phyloP scores from a whole-genome alignment of 192 early-diverging fungal species.

The Neocallimastix lanati region DNA sequence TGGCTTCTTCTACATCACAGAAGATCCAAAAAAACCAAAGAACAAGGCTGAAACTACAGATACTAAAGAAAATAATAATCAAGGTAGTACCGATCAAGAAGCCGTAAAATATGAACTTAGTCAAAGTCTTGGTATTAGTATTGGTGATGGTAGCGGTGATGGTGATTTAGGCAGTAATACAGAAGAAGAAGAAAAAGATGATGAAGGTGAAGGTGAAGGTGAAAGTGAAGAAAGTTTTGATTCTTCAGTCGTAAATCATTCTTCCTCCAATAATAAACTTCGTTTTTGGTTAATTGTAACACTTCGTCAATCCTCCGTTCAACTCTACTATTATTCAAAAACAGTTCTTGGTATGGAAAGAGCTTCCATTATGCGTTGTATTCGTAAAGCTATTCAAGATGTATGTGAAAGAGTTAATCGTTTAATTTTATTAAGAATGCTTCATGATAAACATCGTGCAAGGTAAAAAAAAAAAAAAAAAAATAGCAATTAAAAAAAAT shows the following conservation, averaged over 20 bases:
- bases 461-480: conserved; percentile 17
- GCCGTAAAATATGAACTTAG: neutral
- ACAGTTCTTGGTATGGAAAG: conserved; percentile 23
- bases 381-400: conserved; percentile 29
- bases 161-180: neutral
- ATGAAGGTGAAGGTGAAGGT: neutral
- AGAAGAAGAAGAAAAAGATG: neutral
- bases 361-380: conserved; percentile 25
- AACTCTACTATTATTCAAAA: conserved; percentile 54
- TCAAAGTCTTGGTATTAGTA: neutral
- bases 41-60: conserved; percentile 16
- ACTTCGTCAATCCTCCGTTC: conserved; percentile 24
- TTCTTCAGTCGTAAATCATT: neutral
- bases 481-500: neutral
- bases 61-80: conserved; percentile 1
- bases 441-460: conserved; percentile 40
- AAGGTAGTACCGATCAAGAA: conserved; percentile 4
- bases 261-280: conserved; percentile 4
- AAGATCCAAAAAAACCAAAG: conserved; percentile 16
- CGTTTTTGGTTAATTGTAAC: conserved; percentile 48
- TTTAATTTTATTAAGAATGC: conserved; percentile 30
- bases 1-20: neutral
- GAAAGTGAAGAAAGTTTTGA: neutral
- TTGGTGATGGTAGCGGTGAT: neutral
- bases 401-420: conserved; percentile 49